Evolutionary conservation across 2,329 filamentous ascomycete genomes (phyloP), one percentile per base, ranked within the genome.

Genomic region (Penicillium expansum): DNA sequence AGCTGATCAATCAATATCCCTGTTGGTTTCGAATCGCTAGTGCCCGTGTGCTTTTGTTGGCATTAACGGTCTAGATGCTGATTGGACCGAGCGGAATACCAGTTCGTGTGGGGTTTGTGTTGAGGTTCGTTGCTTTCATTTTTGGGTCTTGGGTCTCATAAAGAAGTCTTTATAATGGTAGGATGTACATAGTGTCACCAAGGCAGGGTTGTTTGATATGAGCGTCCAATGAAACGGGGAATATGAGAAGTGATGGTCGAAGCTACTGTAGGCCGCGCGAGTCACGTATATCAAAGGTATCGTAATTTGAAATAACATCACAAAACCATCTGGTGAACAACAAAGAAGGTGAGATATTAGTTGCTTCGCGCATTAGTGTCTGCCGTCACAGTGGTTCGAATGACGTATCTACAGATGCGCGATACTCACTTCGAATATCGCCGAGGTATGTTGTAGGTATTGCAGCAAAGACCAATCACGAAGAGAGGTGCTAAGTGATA

Each of bases 371-470:
- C 1, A 32, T 10, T 20, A 5, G 7, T 47, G 1, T 20, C 18
- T 33, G 24, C 16, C 1, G 18, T 3, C 4, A 27, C 9, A 18
- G 30, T 38, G 18, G 14, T 4, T 52, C 22, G 1, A 47, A 35
- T 9, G 32, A 20, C 38, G 3, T 27, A n/a, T 47, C 32, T 48
- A 18, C 33, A 53, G 39, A 13, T 18, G 22, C 8, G 13, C 30
- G 20, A 13, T 14, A 20, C 11, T 61, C 29, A 52, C 59, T 27
- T 30, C 66, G n/a, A 67, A 65, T 22, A 57, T 56, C 1, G 38
- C 42, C 4, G 62, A 57, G 22, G 48, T n/a, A n/a, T n/a, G n/a
- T n/a, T n/a, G n/a, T 48, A 3, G 45, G 62, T 10, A 57, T 61
- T 9, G 48, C 44, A 2, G 62, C 45, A 4, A 18, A 58, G 14